Evolutionary conservation across 2,329 filamentous ascomycete genomes (phyloP), one percentile per base, ranked within the genome.

Genomic region (Xylaria sp.): DNA sequence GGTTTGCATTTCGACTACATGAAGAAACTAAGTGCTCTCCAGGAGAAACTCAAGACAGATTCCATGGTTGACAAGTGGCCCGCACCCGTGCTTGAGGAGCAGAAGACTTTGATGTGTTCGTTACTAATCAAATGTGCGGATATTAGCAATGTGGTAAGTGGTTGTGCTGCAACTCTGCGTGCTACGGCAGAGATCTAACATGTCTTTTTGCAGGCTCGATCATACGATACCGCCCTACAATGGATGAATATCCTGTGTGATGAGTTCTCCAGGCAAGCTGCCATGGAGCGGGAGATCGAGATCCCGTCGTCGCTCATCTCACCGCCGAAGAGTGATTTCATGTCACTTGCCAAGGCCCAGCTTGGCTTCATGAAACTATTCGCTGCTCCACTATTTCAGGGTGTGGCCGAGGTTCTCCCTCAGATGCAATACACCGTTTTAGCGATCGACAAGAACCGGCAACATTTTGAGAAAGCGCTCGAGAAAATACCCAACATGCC

Each of bases 281-380:
- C 88, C 11, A 96, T 97, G 89, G 94, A 99, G 75, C 80, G 81
- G 59, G 91, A 96, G 70, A 83, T 97, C 19, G 85, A 90, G 16
- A 95, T 99, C 70, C 86, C 88, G 52, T 93, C 93, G 0, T 92
- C 92, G 35, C 81, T 99, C 2, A 91, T 96, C 68, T 87, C 92
- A 1, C 86, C 88, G 2, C 91, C 94, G 47, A 86, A 91, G 59
- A 90, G 92, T 67, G 92, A 97, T 68, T 80, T 89, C 37, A 79
- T 91, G 63, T 92, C 93, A 58, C 81, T 97, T 56, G 90, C 86
- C 64, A 91, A 90, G 66, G 89, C 92, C 6, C 94, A 99, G 75
- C 89, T 97, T 57, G 89, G 91, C 23, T 99, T 99, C 76, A 97
- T 97, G 90, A 94, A 91, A 65, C 84, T 97, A 68, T 97, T 97